Conservation (phyloP, 192 early-diverging fungal species). For the Coemansia nantahalensis region DNA sequence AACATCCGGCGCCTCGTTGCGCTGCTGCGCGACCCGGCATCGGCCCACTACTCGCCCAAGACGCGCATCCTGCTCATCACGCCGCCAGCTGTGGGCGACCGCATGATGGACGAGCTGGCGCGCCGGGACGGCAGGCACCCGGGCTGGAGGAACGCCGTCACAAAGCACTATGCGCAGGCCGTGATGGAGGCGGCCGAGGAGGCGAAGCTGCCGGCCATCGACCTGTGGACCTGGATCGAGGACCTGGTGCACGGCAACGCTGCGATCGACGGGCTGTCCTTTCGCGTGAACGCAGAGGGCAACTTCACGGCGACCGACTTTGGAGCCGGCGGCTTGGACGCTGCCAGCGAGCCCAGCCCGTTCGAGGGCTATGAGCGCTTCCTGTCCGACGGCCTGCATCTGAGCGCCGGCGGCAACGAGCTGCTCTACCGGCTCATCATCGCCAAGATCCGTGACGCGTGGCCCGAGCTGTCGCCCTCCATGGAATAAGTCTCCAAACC, state of each 20-base stretch:
- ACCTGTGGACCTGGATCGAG: constrained; percentile 47
- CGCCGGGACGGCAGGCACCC: background rate
- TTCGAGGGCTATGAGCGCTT: constrained; percentile 41
- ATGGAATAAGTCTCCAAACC: too few species aligned
- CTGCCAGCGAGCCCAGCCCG: background rate
- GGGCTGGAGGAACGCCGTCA: constrained; percentile 33
- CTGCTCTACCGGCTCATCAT: constrained; percentile 23
- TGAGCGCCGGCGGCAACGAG: constrained; percentile 56
- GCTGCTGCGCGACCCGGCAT: constrained; percentile 52
- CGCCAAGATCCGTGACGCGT: constrained; percentile 2
- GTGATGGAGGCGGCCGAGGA: constrained; percentile 50
- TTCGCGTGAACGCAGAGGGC: background rate
- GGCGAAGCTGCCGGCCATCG: constrained; percentile 11
- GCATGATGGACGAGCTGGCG: constrained; percentile 7
- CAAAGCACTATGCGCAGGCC: constrained; percentile 56
- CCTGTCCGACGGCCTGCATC: constrained; percentile 60
- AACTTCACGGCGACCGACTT: background rate
- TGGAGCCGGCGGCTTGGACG: too few species aligned
- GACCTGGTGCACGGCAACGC: background rate
- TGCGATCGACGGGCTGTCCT: background rate
- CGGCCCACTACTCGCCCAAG: constrained; percentile 57
- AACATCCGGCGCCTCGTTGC: constrained; percentile 66
- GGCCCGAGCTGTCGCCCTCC: constrained; percentile 31
- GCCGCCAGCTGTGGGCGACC: constrained; percentile 66
- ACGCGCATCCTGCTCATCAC: constrained; percentile 68